Percentiles rank a stretch among this genome's conserved stretches.
phyloP scores from a whole-genome alignment of 140 eudicot genomes.

The Senecio squalidus region DNA sequence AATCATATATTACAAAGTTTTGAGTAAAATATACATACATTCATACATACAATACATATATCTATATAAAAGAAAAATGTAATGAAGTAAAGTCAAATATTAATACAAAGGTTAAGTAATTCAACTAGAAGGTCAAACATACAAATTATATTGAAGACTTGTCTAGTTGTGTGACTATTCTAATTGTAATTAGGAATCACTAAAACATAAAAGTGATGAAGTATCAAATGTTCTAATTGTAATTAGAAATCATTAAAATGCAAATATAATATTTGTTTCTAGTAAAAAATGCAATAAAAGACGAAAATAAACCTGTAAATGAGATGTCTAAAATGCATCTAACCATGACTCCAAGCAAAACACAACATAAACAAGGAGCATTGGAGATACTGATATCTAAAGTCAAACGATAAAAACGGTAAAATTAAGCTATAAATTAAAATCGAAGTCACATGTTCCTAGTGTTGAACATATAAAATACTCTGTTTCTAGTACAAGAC shows the following conservation, averaged over 20 bases:
- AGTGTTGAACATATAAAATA: background rate
- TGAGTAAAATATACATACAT: background rate
- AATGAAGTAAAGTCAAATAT: conserved; percentile 2
- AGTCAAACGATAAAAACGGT: conserved; percentile 6
- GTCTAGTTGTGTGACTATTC: no score
- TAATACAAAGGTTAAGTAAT: background rate
- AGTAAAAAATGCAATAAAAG: no score
- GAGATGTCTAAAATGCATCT: no score
- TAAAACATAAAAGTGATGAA: no score
- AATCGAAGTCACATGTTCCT: conserved; percentile 18
- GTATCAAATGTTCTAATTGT: no score
- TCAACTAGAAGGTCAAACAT: conserved; percentile 21
- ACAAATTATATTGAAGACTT: conserved; percentile 1
- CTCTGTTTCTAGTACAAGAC: conserved; percentile 7
- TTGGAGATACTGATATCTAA: background rate
- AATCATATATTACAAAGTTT: no score
- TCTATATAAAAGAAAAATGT: background rate
- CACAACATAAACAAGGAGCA: background rate
- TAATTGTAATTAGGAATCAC: no score
- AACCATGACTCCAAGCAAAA: background rate
- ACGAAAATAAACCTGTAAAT: no score
- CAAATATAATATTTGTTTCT: no score
- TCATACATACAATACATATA: background rate
- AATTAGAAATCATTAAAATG: no score
- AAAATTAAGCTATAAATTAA: background rate